Conservation (phyloP, 169 alveolate genomes). For the Babesia ovata region DNA sequence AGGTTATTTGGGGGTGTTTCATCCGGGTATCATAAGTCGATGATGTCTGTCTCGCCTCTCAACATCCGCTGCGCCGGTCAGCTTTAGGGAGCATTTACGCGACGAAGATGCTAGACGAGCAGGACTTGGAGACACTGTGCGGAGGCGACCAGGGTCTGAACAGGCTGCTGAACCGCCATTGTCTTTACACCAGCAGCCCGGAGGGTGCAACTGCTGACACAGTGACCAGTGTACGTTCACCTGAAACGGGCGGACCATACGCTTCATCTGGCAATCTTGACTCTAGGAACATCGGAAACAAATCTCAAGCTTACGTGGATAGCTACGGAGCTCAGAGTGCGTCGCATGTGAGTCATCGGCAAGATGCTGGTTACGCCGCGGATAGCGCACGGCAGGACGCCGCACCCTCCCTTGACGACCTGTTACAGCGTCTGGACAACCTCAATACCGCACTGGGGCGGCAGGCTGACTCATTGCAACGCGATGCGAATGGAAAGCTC, state of each 20-base stretch:
- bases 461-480: neutral
- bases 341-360: no score
- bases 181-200: neutral
- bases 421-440: neutral
- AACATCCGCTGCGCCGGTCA: neutral
- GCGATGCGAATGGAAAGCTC: neutral
- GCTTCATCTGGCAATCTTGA: neutral
- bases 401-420: constrained; percentile 1
- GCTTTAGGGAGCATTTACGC: neutral
- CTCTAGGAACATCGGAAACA: neutral
- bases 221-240: neutral
- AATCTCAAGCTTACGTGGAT: neutral
- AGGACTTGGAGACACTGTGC: neutral
- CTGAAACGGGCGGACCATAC: neutral
- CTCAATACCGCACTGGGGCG: constrained; percentile 7
- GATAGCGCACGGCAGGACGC: neutral
- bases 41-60: no score
- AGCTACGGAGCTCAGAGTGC: neutral
- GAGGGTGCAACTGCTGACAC: neutral
- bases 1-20: no score
- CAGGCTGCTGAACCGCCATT: neutral
- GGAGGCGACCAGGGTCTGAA: neutral
- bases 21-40: no score
- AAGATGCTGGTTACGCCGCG: neutral
- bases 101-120: neutral